Base-by-base conservation (phyloP, 2,329 filamentous ascomycete species). In the Alternaria incomplexa region DNA sequence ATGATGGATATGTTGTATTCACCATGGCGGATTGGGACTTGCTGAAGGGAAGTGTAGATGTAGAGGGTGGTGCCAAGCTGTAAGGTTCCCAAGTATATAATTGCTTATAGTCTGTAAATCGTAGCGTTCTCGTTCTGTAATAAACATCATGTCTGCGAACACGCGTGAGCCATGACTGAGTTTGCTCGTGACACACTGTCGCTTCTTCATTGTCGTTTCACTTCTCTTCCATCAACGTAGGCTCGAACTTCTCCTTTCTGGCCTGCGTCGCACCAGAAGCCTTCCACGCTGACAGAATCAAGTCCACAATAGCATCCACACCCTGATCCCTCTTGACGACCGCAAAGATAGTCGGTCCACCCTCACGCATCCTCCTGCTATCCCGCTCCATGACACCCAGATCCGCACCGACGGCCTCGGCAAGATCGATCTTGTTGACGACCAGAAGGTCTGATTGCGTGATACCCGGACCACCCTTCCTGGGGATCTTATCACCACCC, bases 361-460 rank as follows among this genome's bases (percentile, higher is more conserved):
- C 95, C 81, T 98, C 95, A 55, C 96, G 75, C 88, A 99, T 99
- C 86, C 94, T 95, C 73, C 93, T 86, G 13, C 94, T 91, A 82
- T 98, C 96, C 61, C 93, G 84, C 83, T 98, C 96, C 96, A 99
- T 99, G 46, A 99, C 93, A 20, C 83, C 86, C 70, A 99, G 79
- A 80, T 98, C 96, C 0, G 96, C 96, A 13, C 96, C 96, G 23
- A 99, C 90, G 6, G 92, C 88, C 81, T 94, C 91, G 0, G 96
- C 94, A 68, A 99, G 81, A 82, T 99, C 96, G 47, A 94, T 97
- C 89, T 99, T 99, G 82, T 99, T 99, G 55, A 99, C 93, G 20
- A 99, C 87, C 68, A 99, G 82, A 79, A 99, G 79, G 77, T 99
- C 96, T 73, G 92, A 96, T 83, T 97, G 95, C 6, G 96, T 99